Evolutionary conservation across 129 eudicot genomes (phyloP).

Genomic region (Sambucus nigra): DNA sequence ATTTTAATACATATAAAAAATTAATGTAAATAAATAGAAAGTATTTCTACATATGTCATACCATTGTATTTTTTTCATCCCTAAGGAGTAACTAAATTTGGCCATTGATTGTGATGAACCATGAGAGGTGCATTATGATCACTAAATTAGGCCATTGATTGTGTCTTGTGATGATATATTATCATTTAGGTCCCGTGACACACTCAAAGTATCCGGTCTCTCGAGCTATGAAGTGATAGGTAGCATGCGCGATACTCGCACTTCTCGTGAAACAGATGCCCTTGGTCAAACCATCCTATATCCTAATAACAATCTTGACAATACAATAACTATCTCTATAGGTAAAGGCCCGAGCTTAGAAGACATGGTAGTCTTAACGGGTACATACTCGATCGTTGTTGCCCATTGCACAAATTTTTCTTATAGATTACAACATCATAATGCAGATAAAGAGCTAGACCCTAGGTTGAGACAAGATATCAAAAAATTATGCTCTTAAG

Average conservation of each 20-base stretch:
- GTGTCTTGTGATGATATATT: constrained; percentile 61
- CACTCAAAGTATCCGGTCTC: constrained; percentile 25
- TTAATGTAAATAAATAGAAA: too few relatives aligned
- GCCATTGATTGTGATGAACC: too few relatives aligned
- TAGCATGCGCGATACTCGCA: constrained; percentile 17
- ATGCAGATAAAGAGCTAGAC: constrained; percentile 1
- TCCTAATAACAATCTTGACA: constrained; percentile 1
- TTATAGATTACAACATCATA: constrained; percentile 7
- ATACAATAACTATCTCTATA: background rate
- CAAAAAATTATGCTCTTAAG: constrained; percentile 3
- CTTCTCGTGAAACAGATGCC: constrained; percentile 15
- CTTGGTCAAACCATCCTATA: constrained; percentile 6
- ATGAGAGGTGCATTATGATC: too few relatives aligned
- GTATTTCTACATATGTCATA: too few relatives aligned
- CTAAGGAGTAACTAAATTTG: too few relatives aligned
- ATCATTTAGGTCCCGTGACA: constrained; percentile 37
- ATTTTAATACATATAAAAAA: too few relatives aligned
- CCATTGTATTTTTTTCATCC: too few relatives aligned
- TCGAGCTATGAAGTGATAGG: constrained; percentile 9
- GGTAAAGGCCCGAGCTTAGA: constrained; percentile 14
- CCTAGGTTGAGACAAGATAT: background rate
- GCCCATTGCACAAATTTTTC: constrained; percentile 16
- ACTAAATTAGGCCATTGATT: too few relatives aligned
- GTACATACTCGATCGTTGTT: constrained; percentile 21
- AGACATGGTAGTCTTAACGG: constrained; percentile 20